Evolutionary conservation across 2,329 filamentous ascomycete genomes (phyloP).

Genomic region (Berkeleyomyces rouxiae): DNA sequence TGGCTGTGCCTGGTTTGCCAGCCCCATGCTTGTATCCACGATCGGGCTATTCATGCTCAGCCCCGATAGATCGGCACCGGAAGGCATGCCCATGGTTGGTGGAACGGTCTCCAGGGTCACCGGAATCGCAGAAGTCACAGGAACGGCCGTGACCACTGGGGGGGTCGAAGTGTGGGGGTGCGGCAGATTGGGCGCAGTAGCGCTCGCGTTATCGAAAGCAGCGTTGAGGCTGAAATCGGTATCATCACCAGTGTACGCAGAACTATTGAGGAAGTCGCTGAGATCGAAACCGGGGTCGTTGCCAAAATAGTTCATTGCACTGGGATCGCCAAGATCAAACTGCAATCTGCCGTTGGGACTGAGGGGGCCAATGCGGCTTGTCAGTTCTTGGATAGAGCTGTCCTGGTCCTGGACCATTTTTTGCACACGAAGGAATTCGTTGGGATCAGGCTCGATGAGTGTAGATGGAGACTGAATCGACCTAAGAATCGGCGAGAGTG

Average conservation of each 20-base stretch:
- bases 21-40: background rate
- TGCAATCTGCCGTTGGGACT: constrained; percentile 67
- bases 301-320: constrained; percentile 18
- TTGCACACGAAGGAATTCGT: constrained; percentile 63
- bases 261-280: constrained; percentile 24
- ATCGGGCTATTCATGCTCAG: constrained; percentile 12
- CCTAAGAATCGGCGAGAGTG: constrained; percentile 34
- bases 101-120: background rate
- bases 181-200: background rate
- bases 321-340: constrained; percentile 36
- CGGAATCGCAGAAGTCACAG: background rate
- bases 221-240: constrained; percentile 23
- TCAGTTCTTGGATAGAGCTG: constrained; percentile 57
- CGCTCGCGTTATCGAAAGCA: constrained; percentile 1
- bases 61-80: constrained; percentile 10
- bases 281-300: constrained; percentile 24
- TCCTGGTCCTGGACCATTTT: constrained; percentile 67
- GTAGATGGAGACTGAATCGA: constrained; percentile 36
- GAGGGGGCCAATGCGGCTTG: constrained; percentile 57
- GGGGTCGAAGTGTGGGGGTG: background rate
- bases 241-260: constrained; percentile 26
- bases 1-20: constrained; percentile 4
- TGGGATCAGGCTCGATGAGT: constrained; percentile 49
- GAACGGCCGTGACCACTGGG: background rate
- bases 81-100: constrained; percentile 1